phyloP scores from a whole-genome alignment of 352 stramenopile genomes.

The Phytophthora capsici region DNA sequence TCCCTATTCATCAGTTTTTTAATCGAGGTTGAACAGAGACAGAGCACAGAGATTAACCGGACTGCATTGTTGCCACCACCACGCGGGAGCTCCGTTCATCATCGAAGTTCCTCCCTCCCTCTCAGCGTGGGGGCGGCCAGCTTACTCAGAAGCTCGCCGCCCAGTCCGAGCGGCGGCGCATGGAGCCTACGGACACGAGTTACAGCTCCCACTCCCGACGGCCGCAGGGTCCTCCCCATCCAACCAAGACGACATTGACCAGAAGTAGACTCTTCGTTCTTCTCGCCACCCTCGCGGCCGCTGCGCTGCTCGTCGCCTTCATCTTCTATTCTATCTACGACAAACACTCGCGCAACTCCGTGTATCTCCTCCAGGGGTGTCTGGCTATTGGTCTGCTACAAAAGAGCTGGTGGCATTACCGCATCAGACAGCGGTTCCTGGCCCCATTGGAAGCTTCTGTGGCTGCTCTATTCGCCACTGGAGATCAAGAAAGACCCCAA shows the following conservation, averaged over 20 bases:
- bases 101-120: slow-evolving; percentile 5
- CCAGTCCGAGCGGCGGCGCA: slow-evolving; percentile 23
- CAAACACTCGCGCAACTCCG: slow-evolving; percentile 32
- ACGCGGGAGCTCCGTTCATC: slow-evolving; percentile 10
- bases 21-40: slow-evolving; percentile 20
- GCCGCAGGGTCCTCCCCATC: slow-evolving; percentile 2
- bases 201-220: slow-evolving; percentile 21
- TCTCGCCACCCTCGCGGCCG: slow-evolving; percentile 15
- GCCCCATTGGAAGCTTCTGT: slow-evolving; percentile 35
- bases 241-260: slow-evolving; percentile 26
- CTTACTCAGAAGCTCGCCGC: slow-evolving; percentile 31
- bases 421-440: slow-evolving; percentile 64
- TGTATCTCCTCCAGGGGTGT: slow-evolving; percentile 49
- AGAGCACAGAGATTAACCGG: slow-evolving; percentile 24
- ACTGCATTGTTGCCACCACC: slow-evolving; percentile 3
- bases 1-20: slow-evolving; percentile 17
- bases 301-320: slow-evolving; percentile 30
- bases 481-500: slow-evolving; percentile 20
- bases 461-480: slow-evolving; percentile 15
- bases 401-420: slow-evolving; percentile 70
- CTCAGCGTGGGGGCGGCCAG: slow-evolving; percentile 18
- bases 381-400: slow-evolving; percentile 52
- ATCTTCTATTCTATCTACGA: slow-evolving; percentile 52
- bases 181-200: slow-evolving; percentile 20
- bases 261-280: slow-evolving; percentile 25